Evolutionary conservation across 129 eudicot genomes (phyloP), one percentile per base, ranked within the genome.

Genomic region (Saposhnikovia divaricata): DNA sequence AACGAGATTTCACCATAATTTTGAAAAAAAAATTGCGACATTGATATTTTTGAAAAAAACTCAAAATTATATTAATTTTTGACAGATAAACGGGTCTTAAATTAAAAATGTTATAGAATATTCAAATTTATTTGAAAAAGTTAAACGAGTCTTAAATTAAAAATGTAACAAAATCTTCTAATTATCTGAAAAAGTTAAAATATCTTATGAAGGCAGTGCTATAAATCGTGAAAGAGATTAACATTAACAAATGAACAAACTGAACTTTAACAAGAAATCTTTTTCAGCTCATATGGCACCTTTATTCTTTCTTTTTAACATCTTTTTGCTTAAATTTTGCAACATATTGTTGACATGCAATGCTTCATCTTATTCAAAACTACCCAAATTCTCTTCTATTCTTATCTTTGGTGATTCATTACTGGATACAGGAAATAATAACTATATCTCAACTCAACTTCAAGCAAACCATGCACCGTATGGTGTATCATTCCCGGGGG

Each of bases 361-460:
- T 74, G 77, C 55, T 44, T 2, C 9, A 59, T 59, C 66, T 57
- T 2, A 40, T 23, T 5, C 77, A 21, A 42, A 11, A 25, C 51
- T 19, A 9, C 77, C 57, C 15, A 74, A 74, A 11, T 74, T 74
- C 59, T 74, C 42, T n/a, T n/a, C 89, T 2, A 63, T 88, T 39
- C 81, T 88, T 27, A 79, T 88, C 59, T 88, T 88, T 9, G 89
- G 91, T 2, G 91, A 88, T 80, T 88, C 91, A 5, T 75, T 85
- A 0, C 69, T 80, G 0, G 91, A 88, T 68, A 48, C 91, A 3
- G 91, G 89, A 45, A 88, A 88, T 66, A 87, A 87, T 77, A 85
- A 85, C 27, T 88, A 66, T 55, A 83, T 85, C 16, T 6, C 59
- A 9, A 85, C 91, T 28, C 0, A 66, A 23, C 65, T 81, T 38